These are phyloP conservation scores for Marvania coccoides DNA, from an alignment of 139 green algal genomes.

Conservation along the genomic window DNA sequence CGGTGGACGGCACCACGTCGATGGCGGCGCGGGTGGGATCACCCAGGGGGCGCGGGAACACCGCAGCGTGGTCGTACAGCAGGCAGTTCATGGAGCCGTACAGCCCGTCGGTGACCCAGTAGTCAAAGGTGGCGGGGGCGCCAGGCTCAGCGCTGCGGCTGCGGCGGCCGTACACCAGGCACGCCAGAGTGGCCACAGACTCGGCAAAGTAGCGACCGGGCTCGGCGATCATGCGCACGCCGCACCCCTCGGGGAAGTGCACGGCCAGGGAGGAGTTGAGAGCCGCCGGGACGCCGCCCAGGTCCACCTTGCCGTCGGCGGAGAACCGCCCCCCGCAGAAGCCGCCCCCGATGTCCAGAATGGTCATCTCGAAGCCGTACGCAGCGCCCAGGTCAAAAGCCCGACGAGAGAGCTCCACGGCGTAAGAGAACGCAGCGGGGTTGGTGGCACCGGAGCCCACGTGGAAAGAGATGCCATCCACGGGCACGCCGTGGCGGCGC, in stretches of 20 bases:
- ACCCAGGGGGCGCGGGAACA: slow-evolving; percentile 6
- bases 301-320: slow-evolving; percentile 51
- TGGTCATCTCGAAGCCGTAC: slow-evolving; percentile 75
- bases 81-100: slow-evolving; percentile 98
- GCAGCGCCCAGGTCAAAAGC: slow-evolving; percentile 71
- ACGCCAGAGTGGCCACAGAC: slow-evolving; percentile 65
- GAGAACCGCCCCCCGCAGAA: slow-evolving; percentile 74
- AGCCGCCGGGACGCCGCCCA: slow-evolving; percentile 63
- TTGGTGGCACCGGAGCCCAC: slow-evolving; percentile 84
- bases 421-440: slow-evolving; percentile 63
- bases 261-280: slow-evolving; percentile 79
- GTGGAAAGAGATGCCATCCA: slow-evolving; percentile 93
- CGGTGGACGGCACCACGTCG: slow-evolving; percentile 37
- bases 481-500: slow-evolving; percentile 34
- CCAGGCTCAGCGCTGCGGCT: slow-evolving; percentile 14
- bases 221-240: slow-evolving; percentile 81
- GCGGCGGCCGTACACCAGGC: slow-evolving; percentile 76
- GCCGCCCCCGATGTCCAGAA: slow-evolving; percentile 95
- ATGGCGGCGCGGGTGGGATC: slow-evolving; percentile 35
- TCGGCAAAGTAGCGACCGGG: slow-evolving; percentile 97
- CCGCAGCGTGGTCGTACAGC: slow-evolving; percentile 67
- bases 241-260: slow-evolving; percentile 76
- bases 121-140: slow-evolving; percentile 41
- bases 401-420: slow-evolving; percentile 16
- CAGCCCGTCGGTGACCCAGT: slow-evolving; percentile 91